Base-by-base conservation (phyloP, 352 stramenopile genomes). In the Globisporangium middletonii region DNA sequence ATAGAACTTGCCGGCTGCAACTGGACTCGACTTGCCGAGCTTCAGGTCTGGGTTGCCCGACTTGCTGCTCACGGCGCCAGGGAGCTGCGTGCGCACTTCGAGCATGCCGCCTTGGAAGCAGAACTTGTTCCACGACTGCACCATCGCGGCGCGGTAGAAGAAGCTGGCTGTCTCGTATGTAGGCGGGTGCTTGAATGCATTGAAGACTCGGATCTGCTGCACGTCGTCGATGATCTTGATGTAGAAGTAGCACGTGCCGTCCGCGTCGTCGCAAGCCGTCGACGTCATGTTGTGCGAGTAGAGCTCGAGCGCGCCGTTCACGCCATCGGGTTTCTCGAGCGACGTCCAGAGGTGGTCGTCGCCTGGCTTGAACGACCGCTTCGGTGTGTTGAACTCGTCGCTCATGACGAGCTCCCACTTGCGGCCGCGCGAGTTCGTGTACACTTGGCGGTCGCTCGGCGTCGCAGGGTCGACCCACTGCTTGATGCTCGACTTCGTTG, bases 51-150 rank as follows among this genome's bases (percentile, higher is more conserved):
- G 23, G 23, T 23, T 23, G 23, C 23, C 23, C 23, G 23, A 23
- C 23, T 23, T 23, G 23, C 23, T 23, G 23, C 23, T 23, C 23
- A 23, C 23, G 23, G 23, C 23, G 23, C 23, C 23, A 23, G 23
- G 23, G 23, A 23, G 23, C 23, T 23, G 23, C 23, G 23, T 23
- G 23, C 23, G 23, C 23, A 61, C 69, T 61, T 97, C 90, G 30
- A 97, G 62, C 59, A 98, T 85, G 4, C 93, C 93, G 5, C 91
- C 93, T 45, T 96, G 94, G 61, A 97, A 97, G 65, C 93, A 98
- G 62, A 98, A 98, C 50, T 97, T 97, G 65, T 97, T 97, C 92
- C 91, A 98, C 0, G 68, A 80, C 67, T 97, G 89, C 2, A 98
- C 51, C 89, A 97, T 97, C 3, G 68, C 91, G 23, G 74, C 83